Evolutionary conservation across 1,284 basidiomycete species (phyloP).

Genomic region (Crucibulum parvulum): DNA sequence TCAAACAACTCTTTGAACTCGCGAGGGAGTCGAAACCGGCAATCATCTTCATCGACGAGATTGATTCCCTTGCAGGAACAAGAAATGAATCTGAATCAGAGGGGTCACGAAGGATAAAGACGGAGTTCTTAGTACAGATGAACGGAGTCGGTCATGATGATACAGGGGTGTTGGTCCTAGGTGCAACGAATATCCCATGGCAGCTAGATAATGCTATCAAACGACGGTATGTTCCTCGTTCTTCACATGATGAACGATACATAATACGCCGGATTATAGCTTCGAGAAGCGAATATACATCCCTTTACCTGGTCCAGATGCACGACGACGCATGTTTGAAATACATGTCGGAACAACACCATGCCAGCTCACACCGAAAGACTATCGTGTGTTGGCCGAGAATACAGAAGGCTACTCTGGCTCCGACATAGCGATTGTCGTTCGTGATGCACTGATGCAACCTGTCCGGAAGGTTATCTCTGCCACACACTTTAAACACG

Average conservation of each 20-base stretch:
- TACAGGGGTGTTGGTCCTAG: slow-evolving; percentile 97
- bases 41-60: slow-evolving; percentile 99
- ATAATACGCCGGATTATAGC: slow-evolving; percentile 40
- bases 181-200: slow-evolving; percentile 99
- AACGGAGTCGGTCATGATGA: slow-evolving; percentile 99
- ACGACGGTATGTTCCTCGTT: slow-evolving; percentile 66
- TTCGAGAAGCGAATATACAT: slow-evolving; percentile 99
- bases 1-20: slow-evolving; percentile 97
- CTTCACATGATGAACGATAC: background rate
- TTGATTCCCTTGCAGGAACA: slow-evolving; percentile 95
- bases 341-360: slow-evolving; percentile 95
- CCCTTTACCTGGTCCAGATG: slow-evolving; percentile 93
- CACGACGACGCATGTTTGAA: slow-evolving; percentile 96
- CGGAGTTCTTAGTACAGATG: slow-evolving; percentile 98
- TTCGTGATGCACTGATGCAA: slow-evolving; percentile 98
- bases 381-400: slow-evolving; percentile 85
- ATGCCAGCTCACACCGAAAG: slow-evolving; percentile 80
- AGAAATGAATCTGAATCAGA: slow-evolving; percentile 97
- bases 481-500: slow-evolving; percentile 94
- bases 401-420: slow-evolving; percentile 95
- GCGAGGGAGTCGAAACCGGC: slow-evolving; percentile 96
- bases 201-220: slow-evolving; percentile 98
- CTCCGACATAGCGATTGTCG: slow-evolving; percentile 94
- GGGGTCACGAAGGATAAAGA: slow-evolving; percentile 96
- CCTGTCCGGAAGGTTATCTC: slow-evolving; percentile 96